Evolutionary conservation across 345 rosid genomes (phyloP).

Genomic region (Chamaenerion angustifolium): DNA sequence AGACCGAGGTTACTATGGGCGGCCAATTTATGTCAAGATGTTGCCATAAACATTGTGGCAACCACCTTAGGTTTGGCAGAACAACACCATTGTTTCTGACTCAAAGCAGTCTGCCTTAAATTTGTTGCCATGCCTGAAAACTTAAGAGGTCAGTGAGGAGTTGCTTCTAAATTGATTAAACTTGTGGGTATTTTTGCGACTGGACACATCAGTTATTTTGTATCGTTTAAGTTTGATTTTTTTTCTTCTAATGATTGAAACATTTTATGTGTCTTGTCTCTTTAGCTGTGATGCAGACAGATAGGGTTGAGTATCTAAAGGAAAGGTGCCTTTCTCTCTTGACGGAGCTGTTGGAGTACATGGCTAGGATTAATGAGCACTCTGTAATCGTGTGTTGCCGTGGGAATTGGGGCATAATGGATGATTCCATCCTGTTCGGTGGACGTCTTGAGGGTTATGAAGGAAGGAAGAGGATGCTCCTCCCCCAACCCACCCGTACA

Average conservation of each 20-base stretch:
- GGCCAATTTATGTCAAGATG: conserved; percentile 52
- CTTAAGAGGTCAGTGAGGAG: conserved; percentile 31
- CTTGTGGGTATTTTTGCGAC: too few relatives aligned
- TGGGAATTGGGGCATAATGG: background rate
- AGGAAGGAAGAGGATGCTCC: too few relatives aligned
- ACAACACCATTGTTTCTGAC: conserved; percentile 61
- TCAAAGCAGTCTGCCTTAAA: conserved; percentile 63
- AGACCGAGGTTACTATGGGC: conserved; percentile 62
- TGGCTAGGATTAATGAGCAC: conserved; percentile 34
- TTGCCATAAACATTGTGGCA: conserved; percentile 64
- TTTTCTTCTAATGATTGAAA: background rate
- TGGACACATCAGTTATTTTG: background rate
- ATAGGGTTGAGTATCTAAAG: conserved; percentile 50
- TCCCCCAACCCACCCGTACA: too few relatives aligned
- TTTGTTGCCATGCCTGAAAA: conserved; percentile 46
- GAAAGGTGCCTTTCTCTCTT: conserved; percentile 55
- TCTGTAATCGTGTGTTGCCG: conserved; percentile 17
- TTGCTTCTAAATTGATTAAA: background rate
- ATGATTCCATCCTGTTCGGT: background rate
- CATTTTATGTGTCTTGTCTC: conserved; percentile 2
- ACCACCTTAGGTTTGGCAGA: conserved; percentile 71
- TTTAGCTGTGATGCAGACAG: conserved; percentile 70
- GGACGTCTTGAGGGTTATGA: too few relatives aligned
- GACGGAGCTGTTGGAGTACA: conserved; percentile 43
- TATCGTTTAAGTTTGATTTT: background rate